phyloP scores from a whole-genome alignment of 1,139 yeast genomes.

The Yamadazyma dushanensis region DNA sequence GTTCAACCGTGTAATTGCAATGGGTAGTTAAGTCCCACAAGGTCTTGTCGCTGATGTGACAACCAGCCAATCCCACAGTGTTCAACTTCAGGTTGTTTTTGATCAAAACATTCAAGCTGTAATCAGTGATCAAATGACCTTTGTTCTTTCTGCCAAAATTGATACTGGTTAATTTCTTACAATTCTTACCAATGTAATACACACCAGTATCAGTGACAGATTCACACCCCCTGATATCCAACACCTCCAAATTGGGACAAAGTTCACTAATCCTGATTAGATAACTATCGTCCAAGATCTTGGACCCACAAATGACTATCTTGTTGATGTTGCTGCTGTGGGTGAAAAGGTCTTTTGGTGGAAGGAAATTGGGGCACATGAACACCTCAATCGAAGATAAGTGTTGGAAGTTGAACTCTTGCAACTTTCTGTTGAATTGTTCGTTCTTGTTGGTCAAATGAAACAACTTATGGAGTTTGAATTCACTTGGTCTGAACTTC shows the following conservation, averaged over 20 bases:
- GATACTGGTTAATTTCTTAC: slow-evolving; percentile 54
- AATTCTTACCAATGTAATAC: slow-evolving; percentile 59
- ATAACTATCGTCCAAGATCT: slow-evolving; percentile 59
- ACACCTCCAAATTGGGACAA: slow-evolving; percentile 60
- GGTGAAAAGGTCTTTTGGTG: slow-evolving; percentile 49
- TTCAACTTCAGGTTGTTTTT: slow-evolving; percentile 52
- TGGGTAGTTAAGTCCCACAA: slow-evolving; percentile 76
- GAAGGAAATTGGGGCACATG: slow-evolving; percentile 74
- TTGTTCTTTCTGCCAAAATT: slow-evolving; percentile 80
- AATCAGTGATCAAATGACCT: slow-evolving; percentile 71
- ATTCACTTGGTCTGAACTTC: slow-evolving; percentile 27
- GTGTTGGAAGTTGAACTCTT: slow-evolving; percentile 41
- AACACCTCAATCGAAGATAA: slow-evolving; percentile 75
- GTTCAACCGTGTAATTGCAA: slow-evolving; percentile 55
- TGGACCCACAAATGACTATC: slow-evolving; percentile 75
- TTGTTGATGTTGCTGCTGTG: slow-evolving; percentile 44
- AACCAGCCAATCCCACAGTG: slow-evolving; percentile 90
- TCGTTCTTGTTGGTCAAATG: slow-evolving; percentile 25
- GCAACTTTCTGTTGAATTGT: slow-evolving; percentile 23
- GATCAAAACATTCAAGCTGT: slow-evolving; percentile 59
- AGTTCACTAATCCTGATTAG: slow-evolving; percentile 50
- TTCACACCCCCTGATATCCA: slow-evolving; percentile 88
- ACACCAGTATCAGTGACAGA: slow-evolving; percentile 74
- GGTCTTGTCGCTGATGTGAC: slow-evolving; percentile 71
- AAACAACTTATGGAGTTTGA: slow-evolving; percentile 40